phyloP scores from a whole-genome alignment of 2,329 filamentous ascomycete genomes.

The Monilinia fructicola region DNA sequence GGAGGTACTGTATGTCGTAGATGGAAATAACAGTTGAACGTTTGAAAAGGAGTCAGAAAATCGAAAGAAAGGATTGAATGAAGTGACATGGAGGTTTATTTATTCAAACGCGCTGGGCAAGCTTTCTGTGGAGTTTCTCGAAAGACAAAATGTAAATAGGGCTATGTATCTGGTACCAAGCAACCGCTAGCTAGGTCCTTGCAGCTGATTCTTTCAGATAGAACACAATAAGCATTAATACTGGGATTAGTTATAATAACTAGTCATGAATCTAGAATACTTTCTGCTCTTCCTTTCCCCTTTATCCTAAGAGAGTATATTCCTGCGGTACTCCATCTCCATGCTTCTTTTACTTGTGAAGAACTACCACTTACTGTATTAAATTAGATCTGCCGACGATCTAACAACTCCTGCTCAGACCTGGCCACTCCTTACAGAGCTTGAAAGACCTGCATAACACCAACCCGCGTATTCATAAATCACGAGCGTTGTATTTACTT shows the following conservation, averaged over 20 bases:
- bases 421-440: slow-evolving; percentile 2
- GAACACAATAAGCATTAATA: not conserved
- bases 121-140: not conserved
- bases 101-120: not conserved
- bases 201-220: not conserved
- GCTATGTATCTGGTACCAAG: slow-evolving; percentile 13
- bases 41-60: not conserved
- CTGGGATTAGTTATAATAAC: not conserved
- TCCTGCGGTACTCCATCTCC: not conserved
- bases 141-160: not conserved
- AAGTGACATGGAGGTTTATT: not conserved
- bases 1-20: not conserved
- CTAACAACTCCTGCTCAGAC: not conserved
- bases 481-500: too few relatives aligned
- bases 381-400: slow-evolving; percentile 11
- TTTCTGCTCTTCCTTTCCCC: not conserved
- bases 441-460: not conserved
- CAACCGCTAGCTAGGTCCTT: not conserved
- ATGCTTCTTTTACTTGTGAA: not conserved
- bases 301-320: not conserved
- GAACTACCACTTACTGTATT: not conserved
- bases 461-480: too few relatives aligned
- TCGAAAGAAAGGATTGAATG: too few relatives aligned
- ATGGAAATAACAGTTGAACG: not conserved
- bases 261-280: not conserved